A percentile compares a stretch with the other conserved stretches of the same genome.
These are phyloP conservation scores for Claviceps lovelessii DNA, from an alignment of 2,329 filamentous ascomycete species.

Conservation along the genomic window DNA sequence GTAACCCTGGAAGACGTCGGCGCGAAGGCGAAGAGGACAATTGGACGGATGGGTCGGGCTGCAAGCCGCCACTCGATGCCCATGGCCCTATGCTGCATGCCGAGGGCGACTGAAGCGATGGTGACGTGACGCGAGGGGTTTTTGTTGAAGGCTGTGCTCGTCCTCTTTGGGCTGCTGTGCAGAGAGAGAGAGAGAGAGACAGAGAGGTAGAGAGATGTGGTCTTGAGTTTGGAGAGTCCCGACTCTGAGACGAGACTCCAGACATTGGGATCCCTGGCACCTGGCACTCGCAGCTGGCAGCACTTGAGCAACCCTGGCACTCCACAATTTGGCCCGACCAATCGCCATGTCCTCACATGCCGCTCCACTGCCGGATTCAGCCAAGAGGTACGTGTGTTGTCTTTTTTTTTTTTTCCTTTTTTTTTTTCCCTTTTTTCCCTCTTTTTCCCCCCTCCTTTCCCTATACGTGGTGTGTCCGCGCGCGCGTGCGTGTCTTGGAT, in stretches of 20 bases:
- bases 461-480: too few relatives aligned
- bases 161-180: neutral
- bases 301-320: neutral
- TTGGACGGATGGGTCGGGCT: constrained; percentile 6
- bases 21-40: constrained; percentile 8
- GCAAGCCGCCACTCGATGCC: constrained; percentile 7
- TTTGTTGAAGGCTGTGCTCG: neutral
- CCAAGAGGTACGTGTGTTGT: neutral
- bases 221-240: too few relatives aligned
- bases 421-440: too few relatives aligned
- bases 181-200: neutral
- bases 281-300: neutral
- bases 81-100: constrained; percentile 3
- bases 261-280: neutral
- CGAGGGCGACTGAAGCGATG: neutral
- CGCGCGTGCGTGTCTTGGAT: neutral
- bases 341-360: neutral
- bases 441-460: too few relatives aligned
- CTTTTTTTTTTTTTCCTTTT: too few relatives aligned
- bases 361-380: neutral
- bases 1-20: constrained; percentile 1
- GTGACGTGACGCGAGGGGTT: neutral
- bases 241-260: too few relatives aligned
- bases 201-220: too few relatives aligned
- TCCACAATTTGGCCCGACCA: neutral